Percentiles rank a stretch among this genome's conserved stretches.
Evolutionary conservation across 2,329 filamentous ascomycete species (phyloP).

Genomic region (Bipolaris zeicola): DNA sequence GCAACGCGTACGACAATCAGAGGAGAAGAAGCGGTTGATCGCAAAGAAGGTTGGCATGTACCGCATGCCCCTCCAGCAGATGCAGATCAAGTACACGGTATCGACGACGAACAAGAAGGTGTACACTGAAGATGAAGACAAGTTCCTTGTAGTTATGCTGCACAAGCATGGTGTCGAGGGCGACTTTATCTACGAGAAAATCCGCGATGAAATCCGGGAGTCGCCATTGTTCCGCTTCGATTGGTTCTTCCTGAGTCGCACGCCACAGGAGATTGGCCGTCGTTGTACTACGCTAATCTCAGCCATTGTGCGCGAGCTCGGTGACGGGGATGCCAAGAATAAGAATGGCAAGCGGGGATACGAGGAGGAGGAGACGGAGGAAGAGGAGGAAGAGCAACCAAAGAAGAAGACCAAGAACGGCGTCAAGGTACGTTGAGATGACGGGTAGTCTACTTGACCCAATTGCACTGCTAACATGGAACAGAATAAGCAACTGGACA

Average conservation of each 20-base stretch:
- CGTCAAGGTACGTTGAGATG: slow-evolving; percentile 71
- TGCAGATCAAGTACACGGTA: slow-evolving; percentile 98
- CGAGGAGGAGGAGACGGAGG: slow-evolving; percentile 82
- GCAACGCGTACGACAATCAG: slow-evolving; percentile 83
- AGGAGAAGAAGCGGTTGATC: slow-evolving; percentile 90
- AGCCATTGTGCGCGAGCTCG: slow-evolving; percentile 93
- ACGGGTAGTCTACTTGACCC: rapidly evolving
- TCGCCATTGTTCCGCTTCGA: slow-evolving; percentile 96
- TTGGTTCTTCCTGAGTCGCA: slow-evolving; percentile 98
- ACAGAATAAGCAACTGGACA: slow-evolving; percentile 93
- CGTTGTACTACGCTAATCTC: slow-evolving; percentile 93
- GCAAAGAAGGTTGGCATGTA: slow-evolving; percentile 96
- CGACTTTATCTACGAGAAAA: slow-evolving; percentile 87
- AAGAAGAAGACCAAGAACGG: slow-evolving; percentile 95
- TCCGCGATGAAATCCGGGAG: slow-evolving; percentile 96
- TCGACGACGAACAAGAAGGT: slow-evolving; percentile 99
- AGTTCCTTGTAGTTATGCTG: slow-evolving; percentile 90
- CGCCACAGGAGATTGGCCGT: slow-evolving; percentile 87
- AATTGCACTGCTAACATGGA: slow-evolving; percentile 18
- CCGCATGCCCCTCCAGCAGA: slow-evolving; percentile 94
- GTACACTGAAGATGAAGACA: slow-evolving; percentile 97
- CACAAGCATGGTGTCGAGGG: slow-evolving; percentile 92
- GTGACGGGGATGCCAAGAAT: slow-evolving; percentile 63
- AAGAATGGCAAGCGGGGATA: slow-evolving; percentile 76
- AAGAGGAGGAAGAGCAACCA: slow-evolving; percentile 75